Conservation (phyloP, 1,139 yeast species). For the Hemisphaericaspora xylofermentans region DNA sequence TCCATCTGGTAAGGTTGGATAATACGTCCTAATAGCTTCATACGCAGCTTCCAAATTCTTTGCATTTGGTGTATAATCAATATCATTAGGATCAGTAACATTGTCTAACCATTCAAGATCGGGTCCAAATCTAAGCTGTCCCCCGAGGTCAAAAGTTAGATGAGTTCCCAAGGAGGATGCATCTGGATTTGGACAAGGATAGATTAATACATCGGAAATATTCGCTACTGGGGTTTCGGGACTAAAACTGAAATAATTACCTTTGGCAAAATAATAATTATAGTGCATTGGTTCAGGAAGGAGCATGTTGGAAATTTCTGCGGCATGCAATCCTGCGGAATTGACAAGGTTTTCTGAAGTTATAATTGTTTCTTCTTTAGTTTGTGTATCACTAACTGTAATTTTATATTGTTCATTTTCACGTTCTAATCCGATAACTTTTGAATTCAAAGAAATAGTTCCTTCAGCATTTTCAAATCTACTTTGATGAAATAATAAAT, state of each 20-base stretch:
- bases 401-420: constrained; percentile 26
- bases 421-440: constrained; percentile 47
- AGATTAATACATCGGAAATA: constrained; percentile 49
- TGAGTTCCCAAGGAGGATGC: constrained; percentile 84
- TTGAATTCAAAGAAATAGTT: constrained; percentile 62
- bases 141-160: constrained; percentile 79
- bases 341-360: constrained; percentile 63
- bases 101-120: constrained; percentile 77
- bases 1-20: constrained; percentile 52
- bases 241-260: constrained; percentile 68
- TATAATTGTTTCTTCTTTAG: constrained; percentile 37
- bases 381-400: constrained; percentile 28
- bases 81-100: constrained; percentile 26
- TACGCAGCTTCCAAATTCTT: constrained; percentile 54
- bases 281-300: constrained; percentile 63
- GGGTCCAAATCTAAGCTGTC: constrained; percentile 82
- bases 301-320: constrained; percentile 62
- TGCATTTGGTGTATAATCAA: constrained; percentile 49
- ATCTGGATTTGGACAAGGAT: constrained; percentile 77
- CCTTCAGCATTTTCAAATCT: constrained; percentile 56
- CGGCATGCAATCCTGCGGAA: constrained; percentile 78
- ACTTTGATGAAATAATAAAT: constrained; percentile 59
- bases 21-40: constrained; percentile 59
- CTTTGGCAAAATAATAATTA: constrained; percentile 72
- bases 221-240: constrained; percentile 39